Conservation (phyloP, 176 grass and related monocot genomes). For the Cocos nucifera region DNA sequence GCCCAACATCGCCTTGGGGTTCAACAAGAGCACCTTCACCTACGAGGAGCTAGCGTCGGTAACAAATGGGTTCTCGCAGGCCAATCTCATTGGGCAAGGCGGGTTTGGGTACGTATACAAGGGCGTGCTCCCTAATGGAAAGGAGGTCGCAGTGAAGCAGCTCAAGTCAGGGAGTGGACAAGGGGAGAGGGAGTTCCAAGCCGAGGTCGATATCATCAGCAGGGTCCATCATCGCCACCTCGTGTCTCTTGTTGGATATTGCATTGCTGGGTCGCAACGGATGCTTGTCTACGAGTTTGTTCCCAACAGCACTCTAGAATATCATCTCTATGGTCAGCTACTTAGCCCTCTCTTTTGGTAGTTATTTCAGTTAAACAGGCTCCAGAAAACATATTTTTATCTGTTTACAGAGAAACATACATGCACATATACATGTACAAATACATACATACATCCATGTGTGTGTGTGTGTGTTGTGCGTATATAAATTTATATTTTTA, state of each 20-base stretch:
- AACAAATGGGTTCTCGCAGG: conserved; percentile 25
- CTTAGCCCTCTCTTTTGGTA: too few relatives aligned
- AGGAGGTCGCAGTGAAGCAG: conserved; percentile 56
- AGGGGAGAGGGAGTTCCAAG: conserved; percentile 51
- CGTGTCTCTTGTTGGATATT: conserved; percentile 42
- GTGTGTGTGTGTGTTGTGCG: too few relatives aligned
- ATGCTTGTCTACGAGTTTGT: conserved; percentile 52
- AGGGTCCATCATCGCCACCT: conserved; percentile 51
- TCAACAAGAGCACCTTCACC: conserved; percentile 47
- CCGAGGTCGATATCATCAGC: conserved; percentile 54
- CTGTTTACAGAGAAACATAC: too few relatives aligned
- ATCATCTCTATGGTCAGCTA: conserved; percentile 25
- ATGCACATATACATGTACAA: too few relatives aligned
- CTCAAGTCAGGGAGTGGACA: conserved; percentile 48
- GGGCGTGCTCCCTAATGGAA: conserved; percentile 34
- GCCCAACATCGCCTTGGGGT: conserved; percentile 17
- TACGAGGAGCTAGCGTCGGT: conserved; percentile 33
- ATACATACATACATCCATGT: too few relatives aligned
- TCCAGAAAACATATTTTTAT: too few relatives aligned
- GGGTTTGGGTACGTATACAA: conserved; percentile 52
- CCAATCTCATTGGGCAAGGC: conserved; percentile 37
- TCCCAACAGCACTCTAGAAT: conserved; percentile 39
- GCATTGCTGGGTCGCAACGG: conserved; percentile 32
- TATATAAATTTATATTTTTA: too few relatives aligned
- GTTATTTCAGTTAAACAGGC: too few relatives aligned